These are phyloP conservation scores for Heteromeles arbutifolia DNA, from an alignment of 306 rosid species.

Conservation along the genomic window DNA sequence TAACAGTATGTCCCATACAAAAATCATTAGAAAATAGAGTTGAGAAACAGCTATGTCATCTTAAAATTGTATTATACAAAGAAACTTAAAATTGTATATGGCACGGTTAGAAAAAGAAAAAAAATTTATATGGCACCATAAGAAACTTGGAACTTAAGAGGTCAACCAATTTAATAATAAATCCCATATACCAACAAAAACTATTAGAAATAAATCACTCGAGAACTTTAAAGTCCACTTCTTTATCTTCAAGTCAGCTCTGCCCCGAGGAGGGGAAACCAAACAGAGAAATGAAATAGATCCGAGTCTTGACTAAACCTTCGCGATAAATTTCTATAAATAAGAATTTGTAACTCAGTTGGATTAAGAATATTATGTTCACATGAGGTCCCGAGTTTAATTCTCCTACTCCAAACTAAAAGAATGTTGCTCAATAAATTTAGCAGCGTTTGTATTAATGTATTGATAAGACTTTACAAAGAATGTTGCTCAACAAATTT, in stretches of 20 bases:
- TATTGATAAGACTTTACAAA: too few species aligned
- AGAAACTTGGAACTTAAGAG: background rate
- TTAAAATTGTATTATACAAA: background rate
- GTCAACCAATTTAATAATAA: background rate
- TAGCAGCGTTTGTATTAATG: too few species aligned
- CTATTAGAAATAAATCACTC: background rate
- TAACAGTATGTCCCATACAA: background rate
- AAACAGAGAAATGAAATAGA: background rate
- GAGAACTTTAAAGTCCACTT: background rate
- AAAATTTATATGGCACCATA: too few species aligned
- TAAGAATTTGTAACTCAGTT: too few species aligned
- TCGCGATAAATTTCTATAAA: background rate
- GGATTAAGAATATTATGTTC: too few species aligned
- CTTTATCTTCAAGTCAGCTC: background rate
- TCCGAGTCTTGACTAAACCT: background rate
- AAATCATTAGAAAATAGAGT: background rate
- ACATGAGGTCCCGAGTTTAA: too few species aligned
- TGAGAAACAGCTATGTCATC: background rate
- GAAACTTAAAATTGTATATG: too few species aligned
- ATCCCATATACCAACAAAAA: background rate
- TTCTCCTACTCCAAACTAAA: too few species aligned
- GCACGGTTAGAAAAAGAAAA: background rate
- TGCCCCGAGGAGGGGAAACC: background rate
- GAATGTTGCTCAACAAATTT: too few species aligned
- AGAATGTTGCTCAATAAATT: too few species aligned